Evolutionary conservation across 73 alveolate species (phyloP), one percentile per base, ranked within the genome.

Genomic region (Paramecium octaurelia): DNA sequence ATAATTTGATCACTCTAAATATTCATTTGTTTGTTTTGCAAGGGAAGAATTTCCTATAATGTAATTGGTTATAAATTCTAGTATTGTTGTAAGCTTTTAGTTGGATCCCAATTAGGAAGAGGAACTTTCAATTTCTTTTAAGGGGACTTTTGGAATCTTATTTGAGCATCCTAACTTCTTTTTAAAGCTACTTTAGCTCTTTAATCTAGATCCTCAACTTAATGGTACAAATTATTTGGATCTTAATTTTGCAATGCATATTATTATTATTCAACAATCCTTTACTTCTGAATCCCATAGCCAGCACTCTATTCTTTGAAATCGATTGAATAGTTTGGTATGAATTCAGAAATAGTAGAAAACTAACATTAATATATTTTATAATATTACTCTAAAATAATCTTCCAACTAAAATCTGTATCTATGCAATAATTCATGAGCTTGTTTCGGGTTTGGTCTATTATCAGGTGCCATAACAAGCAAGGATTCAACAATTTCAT

Each of bases 101-200:
- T 64, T 31, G 84, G 84, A 16, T 64, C 84, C 84, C 84, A 64
- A 64, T 64, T 64, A 64, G 84, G 84, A 31, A 64, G 4, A 31
- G 46, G 42, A 14, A 31, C 20, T 64, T 64, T 31, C 16, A 64
- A 12, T 64, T 64, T 27, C 14, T 27, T 12, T 12, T 4, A 3
- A 3, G 84, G 84, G 0, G 84, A 64, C 9, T 64, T 64, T 64
- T 64, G 27, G 4, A 31, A 64, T 64, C 84, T 64, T 2, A 64
- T 64, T 24, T 64, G 27, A 31, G 84, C 84, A 64, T 64, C 84
- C 46, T 64, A 27, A 64, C 84, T 64, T 64, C 84, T 64, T 64
- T 64, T 64, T 27, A 64, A 64, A 31, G 84, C 84, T 24, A 64
- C 8, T 27, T 64, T 64, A 12, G 84, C 84, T 24, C 84, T 64